Evolutionary conservation across 352 stramenopile genomes (phyloP).

Genomic region (Pythium phragmitis): DNA sequence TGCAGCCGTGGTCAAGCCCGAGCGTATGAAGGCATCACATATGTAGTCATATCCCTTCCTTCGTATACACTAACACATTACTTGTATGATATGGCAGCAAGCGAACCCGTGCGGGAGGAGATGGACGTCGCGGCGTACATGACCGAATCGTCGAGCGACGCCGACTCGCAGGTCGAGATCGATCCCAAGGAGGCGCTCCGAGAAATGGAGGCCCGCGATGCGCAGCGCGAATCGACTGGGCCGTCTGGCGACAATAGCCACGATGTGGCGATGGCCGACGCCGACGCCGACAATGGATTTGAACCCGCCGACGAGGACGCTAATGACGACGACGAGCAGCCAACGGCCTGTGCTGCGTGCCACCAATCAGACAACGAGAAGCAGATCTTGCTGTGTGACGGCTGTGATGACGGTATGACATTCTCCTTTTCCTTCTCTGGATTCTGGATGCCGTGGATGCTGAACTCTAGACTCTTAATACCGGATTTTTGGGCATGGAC

Average conservation of each 20-base stretch:
- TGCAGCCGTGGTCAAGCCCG: background rate
- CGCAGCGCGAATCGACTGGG: slow-evolving; percentile 1
- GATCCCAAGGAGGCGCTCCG: slow-evolving; percentile 66
- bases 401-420: slow-evolving; percentile 38
- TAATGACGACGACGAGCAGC: slow-evolving; percentile 23
- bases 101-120: background rate
- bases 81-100: background rate
- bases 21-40: background rate
- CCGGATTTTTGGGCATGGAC: too few species aligned
- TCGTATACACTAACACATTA: background rate
- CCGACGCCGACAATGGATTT: background rate
- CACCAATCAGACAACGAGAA: slow-evolving; percentile 36
- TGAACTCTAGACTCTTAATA: too few species aligned
- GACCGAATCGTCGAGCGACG: slow-evolving; percentile 55
- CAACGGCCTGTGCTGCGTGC: slow-evolving; percentile 46
- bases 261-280: slow-evolving; percentile 13
- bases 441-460: background rate
- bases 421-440: background rate
- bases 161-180: slow-evolving; percentile 42
- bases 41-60: background rate
- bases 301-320: slow-evolving; percentile 5
- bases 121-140: slow-evolving; percentile 16
- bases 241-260: slow-evolving; percentile 1
- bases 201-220: slow-evolving; percentile 41
- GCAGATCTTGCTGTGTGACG: slow-evolving; percentile 54